These are phyloP conservation scores for Lactarius psammicola DNA, from an alignment of 768 basidiomycete species.

Conservation along the genomic window DNA sequence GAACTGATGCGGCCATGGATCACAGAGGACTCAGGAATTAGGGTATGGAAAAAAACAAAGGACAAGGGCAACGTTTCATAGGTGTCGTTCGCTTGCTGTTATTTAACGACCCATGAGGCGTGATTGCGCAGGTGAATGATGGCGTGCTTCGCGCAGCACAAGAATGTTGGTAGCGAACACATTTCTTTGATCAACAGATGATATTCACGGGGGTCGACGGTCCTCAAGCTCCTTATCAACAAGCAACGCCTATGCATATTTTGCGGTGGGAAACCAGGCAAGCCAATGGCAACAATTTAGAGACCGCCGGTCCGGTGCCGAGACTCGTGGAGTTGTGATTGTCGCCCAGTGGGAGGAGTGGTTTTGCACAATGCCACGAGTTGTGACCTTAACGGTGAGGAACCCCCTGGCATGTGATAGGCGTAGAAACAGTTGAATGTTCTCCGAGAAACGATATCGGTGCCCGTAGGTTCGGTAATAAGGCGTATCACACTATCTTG, in stretches of 20 bases:
- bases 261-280: neutral
- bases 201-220: neutral
- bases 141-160: neutral
- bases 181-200: neutral
- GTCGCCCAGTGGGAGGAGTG: neutral
- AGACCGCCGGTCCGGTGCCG: neutral
- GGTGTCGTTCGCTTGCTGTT: neutral
- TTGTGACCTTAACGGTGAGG: neutral
- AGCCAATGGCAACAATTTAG: neutral
- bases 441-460: neutral
- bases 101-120: conserved; percentile 1
- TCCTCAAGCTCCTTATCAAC: too few species aligned
- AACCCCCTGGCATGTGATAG: neutral
- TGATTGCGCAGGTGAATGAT: neutral
- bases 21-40: neutral
- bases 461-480: neutral
- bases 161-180: conserved; percentile 2
- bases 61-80: neutral
- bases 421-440: neutral
- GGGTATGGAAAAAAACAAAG: neutral
- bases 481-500: neutral
- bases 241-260: too few species aligned
- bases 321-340: neutral
- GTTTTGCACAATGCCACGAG: neutral
- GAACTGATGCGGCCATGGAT: neutral